A percentile compares a stretch with the other conserved stretches of the same genome.
phyloP scores from a whole-genome alignment of 345 rosid species.

The Eucalyptus regnans region DNA sequence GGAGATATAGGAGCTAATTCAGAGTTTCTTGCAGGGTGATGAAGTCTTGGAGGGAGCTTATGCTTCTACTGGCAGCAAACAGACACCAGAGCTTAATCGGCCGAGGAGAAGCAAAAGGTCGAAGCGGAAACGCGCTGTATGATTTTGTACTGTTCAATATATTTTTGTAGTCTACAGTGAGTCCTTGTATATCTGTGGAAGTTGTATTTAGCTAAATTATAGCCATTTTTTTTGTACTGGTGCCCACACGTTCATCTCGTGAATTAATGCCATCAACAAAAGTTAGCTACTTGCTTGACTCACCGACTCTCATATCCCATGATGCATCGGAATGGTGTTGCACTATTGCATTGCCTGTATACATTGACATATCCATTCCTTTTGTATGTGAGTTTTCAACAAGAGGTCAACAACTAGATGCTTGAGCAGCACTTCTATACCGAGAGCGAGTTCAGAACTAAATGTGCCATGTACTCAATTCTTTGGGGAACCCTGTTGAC shows the following conservation, averaged over 20 bases:
- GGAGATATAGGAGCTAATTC: background rate
- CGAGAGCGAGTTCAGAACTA: background rate
- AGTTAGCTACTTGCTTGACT: background rate
- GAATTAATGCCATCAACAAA: background rate
- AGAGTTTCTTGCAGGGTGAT: conserved; percentile 35
- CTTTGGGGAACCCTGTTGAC: background rate
- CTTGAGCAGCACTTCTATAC: background rate
- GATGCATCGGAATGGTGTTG: background rate
- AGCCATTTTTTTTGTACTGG: conserved; percentile 23
- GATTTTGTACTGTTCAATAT: conserved; percentile 1
- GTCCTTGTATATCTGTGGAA: conserved; percentile 13
- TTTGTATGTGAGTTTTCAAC: background rate
- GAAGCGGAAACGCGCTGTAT: conserved; percentile 25
- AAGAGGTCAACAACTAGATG: background rate
- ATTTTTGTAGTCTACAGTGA: conserved; percentile 26
- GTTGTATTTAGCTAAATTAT: conserved; percentile 11
- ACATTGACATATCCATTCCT: background rate
- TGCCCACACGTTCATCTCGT: background rate
- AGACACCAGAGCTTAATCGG: conserved; percentile 45
- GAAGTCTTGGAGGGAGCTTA: conserved; percentile 63
- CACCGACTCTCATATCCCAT: background rate
- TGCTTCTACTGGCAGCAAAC: conserved; percentile 48
- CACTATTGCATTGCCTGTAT: background rate
- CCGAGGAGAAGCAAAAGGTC: conserved; percentile 78
- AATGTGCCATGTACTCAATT: background rate